These are phyloP conservation scores for Malus sylvestris DNA, from an alignment of 306 rosid genomes.

Conservation along the genomic window DNA sequence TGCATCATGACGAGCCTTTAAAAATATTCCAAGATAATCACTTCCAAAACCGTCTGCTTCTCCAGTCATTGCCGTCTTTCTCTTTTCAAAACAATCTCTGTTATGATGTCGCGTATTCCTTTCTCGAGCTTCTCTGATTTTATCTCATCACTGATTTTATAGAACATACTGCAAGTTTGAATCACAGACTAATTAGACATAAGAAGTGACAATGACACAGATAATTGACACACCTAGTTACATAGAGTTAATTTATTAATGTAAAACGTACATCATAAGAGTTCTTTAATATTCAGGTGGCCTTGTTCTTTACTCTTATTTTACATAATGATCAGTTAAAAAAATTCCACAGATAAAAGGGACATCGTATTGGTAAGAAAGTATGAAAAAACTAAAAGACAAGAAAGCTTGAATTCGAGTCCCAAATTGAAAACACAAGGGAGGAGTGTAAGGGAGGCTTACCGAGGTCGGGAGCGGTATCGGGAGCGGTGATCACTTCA, in stretches of 20 bases:
- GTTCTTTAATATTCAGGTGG: no score
- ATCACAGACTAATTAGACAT: neutral
- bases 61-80: slow-evolving; percentile 3
- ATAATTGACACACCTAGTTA: neutral
- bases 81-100: slow-evolving; percentile 13
- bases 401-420: no score
- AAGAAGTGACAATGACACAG: neutral
- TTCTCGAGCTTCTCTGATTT: slow-evolving; percentile 16
- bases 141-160: slow-evolving; percentile 11
- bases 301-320: no score
- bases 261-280: neutral
- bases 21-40: slow-evolving; percentile 22
- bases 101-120: neutral
- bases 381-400: neutral
- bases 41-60: slow-evolving; percentile 12
- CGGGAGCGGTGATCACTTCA: no score
- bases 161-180: slow-evolving; percentile 11
- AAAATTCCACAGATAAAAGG: neutral
- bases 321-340: neutral
- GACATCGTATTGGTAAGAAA: neutral
- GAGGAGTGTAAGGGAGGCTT: no score
- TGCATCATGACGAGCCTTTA: slow-evolving; percentile 21
- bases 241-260: no score
- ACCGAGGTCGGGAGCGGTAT: no score
- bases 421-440: no score